Base-by-base conservation (phyloP, 2,329 filamentous ascomycete species). In the Nothophaeocryptopus gaeumannii region DNA sequence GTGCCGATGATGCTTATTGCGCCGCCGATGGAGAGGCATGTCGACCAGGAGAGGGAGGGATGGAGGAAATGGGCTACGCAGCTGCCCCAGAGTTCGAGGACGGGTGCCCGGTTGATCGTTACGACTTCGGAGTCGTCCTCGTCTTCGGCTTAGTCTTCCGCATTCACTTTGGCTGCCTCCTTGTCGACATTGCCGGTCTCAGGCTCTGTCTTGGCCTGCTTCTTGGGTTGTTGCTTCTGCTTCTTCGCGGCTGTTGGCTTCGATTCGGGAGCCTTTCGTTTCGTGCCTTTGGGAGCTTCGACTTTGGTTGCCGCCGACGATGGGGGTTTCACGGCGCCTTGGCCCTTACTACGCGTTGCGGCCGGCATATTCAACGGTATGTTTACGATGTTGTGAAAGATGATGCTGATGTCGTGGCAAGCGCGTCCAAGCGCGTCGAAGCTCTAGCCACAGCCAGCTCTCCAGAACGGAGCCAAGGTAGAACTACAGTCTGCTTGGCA, bases 81-180 rank as follows among this genome's bases (percentile, higher is more conserved):
- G 7, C 58, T 55, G 3, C 55, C 50, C 63, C 62, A 67, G 5
- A 68, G 58, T 8, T 66, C 61, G 26, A 69, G 58, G 7, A 68
- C 60, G 1, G 66, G 63, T 3, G 64, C 60, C 10, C 65, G 63
- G 34, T 67, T 67, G 53, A 68, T 67, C 5, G 57, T 47, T 41
- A 67, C 61, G 12, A 33, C 45, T 13, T 45, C 13, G 13, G 43
- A 11, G 11, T 42, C 31, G 14, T 40, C 30, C 7, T 47, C 13
- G n/a, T 43, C 39, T 8, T 34, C 29, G 8, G 29, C 45, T 12
- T 41, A 46, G n/a, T 42, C 46, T n/a, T 43, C 32, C 1, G 14
- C 34, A 2, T 16, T 26, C 3, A 39, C 20, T 2, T 55, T 36
- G 9, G 37, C 43, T 16, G 38, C n/a, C 11, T 34, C 35, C 7